Evolutionary conservation across 805 yeast species (phyloP).

Genomic region (Kodamaea restingae): DNA sequence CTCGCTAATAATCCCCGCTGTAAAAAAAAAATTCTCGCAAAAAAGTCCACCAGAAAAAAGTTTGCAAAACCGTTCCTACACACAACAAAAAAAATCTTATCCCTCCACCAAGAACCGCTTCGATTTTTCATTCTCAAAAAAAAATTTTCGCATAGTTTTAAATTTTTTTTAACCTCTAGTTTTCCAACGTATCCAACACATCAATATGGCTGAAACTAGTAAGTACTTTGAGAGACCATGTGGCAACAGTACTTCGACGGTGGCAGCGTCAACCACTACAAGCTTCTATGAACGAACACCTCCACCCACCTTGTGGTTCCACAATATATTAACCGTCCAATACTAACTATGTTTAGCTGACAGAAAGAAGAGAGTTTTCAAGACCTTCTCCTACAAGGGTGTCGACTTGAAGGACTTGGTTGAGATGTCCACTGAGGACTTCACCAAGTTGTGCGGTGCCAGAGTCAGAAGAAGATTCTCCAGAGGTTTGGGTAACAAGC

Average conservation of each 20-base stretch:
- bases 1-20: neutral
- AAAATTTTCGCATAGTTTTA: slow-evolving; percentile 12
- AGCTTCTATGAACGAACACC: neutral
- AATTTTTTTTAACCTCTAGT: slow-evolving; percentile 10
- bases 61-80: slow-evolving; percentile 2
- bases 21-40: neutral
- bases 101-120: slow-evolving; percentile 1
- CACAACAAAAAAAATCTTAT: neutral
- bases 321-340: neutral
- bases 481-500: slow-evolving; percentile 94
- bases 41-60: neutral
- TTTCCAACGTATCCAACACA: slow-evolving; percentile 9
- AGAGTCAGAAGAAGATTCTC: slow-evolving; percentile 99
- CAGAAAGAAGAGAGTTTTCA: slow-evolving; percentile 87
- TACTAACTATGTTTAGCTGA: slow-evolving; percentile 38
- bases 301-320: neutral
- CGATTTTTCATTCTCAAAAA: slow-evolving; percentile 8
- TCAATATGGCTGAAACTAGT: slow-evolving; percentile 36
- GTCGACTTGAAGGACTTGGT: slow-evolving; percentile 93
- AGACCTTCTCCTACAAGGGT: slow-evolving; percentile 98
- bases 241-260: too few relatives aligned
- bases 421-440: slow-evolving; percentile 93
- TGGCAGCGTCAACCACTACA: slow-evolving; percentile 5
- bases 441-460: slow-evolving; percentile 93
- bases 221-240: slow-evolving; percentile 17